Conservation (phyloP, 2,329 filamentous ascomycete genomes). For the Bipolaris victoriae region DNA sequence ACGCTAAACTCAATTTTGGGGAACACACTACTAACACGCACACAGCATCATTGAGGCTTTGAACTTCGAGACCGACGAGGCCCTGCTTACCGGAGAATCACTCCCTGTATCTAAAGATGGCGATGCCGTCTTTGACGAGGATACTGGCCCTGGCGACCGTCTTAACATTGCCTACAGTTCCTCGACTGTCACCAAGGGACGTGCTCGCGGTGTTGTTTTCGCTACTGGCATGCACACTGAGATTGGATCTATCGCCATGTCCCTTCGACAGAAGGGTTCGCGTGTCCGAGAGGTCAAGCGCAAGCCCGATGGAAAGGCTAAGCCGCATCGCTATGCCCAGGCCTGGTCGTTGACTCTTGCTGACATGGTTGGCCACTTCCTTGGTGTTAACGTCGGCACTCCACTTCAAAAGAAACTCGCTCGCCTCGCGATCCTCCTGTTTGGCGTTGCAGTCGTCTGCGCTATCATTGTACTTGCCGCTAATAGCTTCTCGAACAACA, state of each 20-base stretch:
- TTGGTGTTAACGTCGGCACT: conserved; percentile 51
- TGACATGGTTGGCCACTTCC: conserved; percentile 46
- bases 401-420: conserved; percentile 49
- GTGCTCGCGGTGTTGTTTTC: conserved; percentile 70
- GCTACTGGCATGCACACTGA: conserved; percentile 74
- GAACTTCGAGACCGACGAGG: conserved; percentile 78
- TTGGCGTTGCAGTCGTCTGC: conserved; percentile 47
- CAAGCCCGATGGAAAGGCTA: conserved; percentile 43
- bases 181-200: conserved; percentile 72
- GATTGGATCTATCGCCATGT: conserved; percentile 72
- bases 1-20: background rate
- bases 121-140: conserved; percentile 58
- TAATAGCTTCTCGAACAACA: conserved; percentile 40
- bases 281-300: conserved; percentile 47
- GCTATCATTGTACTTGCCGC: conserved; percentile 51
- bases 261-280: conserved; percentile 6
- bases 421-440: conserved; percentile 42
- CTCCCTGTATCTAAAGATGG: conserved; percentile 69
- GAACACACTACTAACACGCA: background rate
- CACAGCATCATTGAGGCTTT: conserved; percentile 62
- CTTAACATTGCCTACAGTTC: conserved; percentile 69
- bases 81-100: conserved; percentile 73
- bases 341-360: conserved; percentile 59
- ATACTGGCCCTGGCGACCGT: conserved; percentile 70
- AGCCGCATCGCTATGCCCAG: conserved; percentile 53